Evolutionary conservation across 2,329 filamentous ascomycete species (phyloP).

Genomic region (Chaetoscypha palmicola): DNA sequence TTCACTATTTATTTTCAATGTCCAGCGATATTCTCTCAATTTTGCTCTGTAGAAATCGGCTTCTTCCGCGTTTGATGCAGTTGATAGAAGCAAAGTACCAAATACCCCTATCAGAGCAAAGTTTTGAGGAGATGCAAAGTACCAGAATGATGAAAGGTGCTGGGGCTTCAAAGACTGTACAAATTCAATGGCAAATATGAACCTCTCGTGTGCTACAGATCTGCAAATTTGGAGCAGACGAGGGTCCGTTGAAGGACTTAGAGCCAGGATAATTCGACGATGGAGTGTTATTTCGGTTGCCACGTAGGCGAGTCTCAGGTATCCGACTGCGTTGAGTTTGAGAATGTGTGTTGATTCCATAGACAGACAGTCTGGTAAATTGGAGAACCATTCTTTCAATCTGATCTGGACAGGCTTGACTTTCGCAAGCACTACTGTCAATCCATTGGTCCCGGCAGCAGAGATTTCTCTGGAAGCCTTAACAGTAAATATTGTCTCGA

Average conservation of each 20-base stretch:
- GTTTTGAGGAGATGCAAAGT: slow-evolving; percentile 38
- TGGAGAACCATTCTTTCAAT: slow-evolving; percentile 42
- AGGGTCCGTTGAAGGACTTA: slow-evolving; percentile 27
- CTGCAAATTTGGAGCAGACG: slow-evolving; percentile 22
- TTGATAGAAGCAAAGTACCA: slow-evolving; percentile 33
- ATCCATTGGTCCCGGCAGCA: slow-evolving; percentile 17
- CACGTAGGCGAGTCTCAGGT: slow-evolving; percentile 44
- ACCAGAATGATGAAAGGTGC: slow-evolving; percentile 41
- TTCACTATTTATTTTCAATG: slow-evolving; percentile 26
- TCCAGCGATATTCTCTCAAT: slow-evolving; percentile 25
- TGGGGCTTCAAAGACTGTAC: slow-evolving; percentile 38
- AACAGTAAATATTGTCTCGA: slow-evolving; percentile 42
- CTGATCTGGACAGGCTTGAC: slow-evolving; percentile 42
- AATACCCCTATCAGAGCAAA: slow-evolving; percentile 38
- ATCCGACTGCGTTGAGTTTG: slow-evolving; percentile 38
- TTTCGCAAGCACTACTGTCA: slow-evolving; percentile 36
- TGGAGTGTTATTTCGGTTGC: slow-evolving; percentile 46
- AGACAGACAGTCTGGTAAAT: slow-evolving; percentile 39
- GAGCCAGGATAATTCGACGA: slow-evolving; percentile 41
- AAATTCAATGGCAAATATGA: slow-evolving; percentile 36
- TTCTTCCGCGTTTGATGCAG: slow-evolving; percentile 19
- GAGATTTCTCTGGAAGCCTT: slow-evolving; percentile 21
- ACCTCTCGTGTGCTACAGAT: slow-evolving; percentile 34
- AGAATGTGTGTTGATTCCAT: slow-evolving; percentile 37
- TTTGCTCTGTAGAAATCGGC: slow-evolving; percentile 22